phyloP scores from a whole-genome alignment of 2,329 filamentous ascomycete species.

The Stemphylium beticola region DNA sequence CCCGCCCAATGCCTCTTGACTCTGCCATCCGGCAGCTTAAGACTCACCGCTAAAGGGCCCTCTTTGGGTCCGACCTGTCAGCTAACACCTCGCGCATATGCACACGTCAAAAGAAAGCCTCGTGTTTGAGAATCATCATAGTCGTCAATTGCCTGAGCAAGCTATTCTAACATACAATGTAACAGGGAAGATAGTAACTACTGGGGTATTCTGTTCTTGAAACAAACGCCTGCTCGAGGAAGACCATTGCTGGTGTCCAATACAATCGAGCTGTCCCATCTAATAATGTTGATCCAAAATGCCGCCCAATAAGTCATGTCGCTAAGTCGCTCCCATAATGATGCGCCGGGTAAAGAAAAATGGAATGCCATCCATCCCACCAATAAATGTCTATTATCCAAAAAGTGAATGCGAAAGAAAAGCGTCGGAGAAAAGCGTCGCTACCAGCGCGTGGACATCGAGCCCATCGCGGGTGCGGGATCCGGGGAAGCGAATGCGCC shows the following conservation, averaged over 20 bases:
- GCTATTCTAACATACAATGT: slow-evolving; percentile 17
- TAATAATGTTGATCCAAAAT: slow-evolving; percentile 23
- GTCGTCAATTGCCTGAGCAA: slow-evolving; percentile 13
- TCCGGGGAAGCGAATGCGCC: slow-evolving; percentile 19
- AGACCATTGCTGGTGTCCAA: slow-evolving; percentile 25
- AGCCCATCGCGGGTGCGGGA: background rate
- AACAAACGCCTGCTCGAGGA: slow-evolving; percentile 34
- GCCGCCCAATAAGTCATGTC: slow-evolving; percentile 16
- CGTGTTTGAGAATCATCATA: slow-evolving; percentile 4
- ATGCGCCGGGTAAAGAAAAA: slow-evolving; percentile 20
- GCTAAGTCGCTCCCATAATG: slow-evolving; percentile 14
- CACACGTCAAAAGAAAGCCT: slow-evolving; percentile 7
- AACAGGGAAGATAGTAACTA: slow-evolving; percentile 17
- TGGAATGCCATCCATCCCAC: slow-evolving; percentile 5
- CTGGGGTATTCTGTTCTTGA: slow-evolving; percentile 34
- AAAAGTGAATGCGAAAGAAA: slow-evolving; percentile 11
- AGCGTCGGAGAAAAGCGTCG: slow-evolving; percentile 1
- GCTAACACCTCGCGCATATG: background rate
- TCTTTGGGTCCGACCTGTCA: background rate
- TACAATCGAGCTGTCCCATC: slow-evolving; percentile 24
- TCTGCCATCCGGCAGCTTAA: background rate
- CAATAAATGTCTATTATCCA: slow-evolving; percentile 17
- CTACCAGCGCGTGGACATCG: slow-evolving; percentile 20
- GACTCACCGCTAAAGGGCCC: slow-evolving; percentile 5
- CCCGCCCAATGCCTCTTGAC: background rate